Evolutionary conservation across 345 rosid species (phyloP), one percentile per base, ranked within the genome.

Genomic region (Psidium guajava): DNA sequence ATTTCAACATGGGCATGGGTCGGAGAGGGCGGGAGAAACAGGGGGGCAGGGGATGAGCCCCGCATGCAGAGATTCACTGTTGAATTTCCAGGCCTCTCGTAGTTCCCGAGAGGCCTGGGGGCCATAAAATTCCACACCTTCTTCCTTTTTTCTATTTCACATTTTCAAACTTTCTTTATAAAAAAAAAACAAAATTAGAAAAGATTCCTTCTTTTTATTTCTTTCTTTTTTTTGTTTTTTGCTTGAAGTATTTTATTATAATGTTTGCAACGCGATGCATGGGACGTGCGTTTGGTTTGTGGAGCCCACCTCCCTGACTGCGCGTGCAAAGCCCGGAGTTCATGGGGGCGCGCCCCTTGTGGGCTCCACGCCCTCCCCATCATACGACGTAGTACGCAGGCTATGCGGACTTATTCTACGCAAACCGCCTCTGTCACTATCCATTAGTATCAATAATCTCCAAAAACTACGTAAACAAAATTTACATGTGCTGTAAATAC

Each of bases 251-350:
- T 40, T 27, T 15, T 24, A 5, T 61, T 49, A 42, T 36, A 36
- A 77, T 75, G 84, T 64, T 88, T 91, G 95, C 94, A 92, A 86
- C 91, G 95, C 94, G 91, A 86, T 93, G 95, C 94, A 93, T 93
- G 94, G 94, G 77, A 92, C 88, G 91, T 91, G 91, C 86, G 91
- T 27, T 27, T 85, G 77, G 20, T 44, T 2, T 44, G 88, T 54
- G 91, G 92, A 89, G n/a, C 89, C 93, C 92, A 11, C 14, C 28
- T 69, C 56, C 87, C 95, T 90, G 93, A 90, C 95, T 89, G 91
- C 93, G 94, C 95, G 95, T 93, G 95, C 94, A 86, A 87, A 85
- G 89, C 93, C 93, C 92, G 89, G 84, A 86, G 82, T 89, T 89
- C 91, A 89, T 88, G 93, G 93, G 90, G 88, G 91, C n/a, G 83